Conservation (phyloP, 2,329 filamentous ascomycete genomes). For the Pezicula neosporulosa region DNA sequence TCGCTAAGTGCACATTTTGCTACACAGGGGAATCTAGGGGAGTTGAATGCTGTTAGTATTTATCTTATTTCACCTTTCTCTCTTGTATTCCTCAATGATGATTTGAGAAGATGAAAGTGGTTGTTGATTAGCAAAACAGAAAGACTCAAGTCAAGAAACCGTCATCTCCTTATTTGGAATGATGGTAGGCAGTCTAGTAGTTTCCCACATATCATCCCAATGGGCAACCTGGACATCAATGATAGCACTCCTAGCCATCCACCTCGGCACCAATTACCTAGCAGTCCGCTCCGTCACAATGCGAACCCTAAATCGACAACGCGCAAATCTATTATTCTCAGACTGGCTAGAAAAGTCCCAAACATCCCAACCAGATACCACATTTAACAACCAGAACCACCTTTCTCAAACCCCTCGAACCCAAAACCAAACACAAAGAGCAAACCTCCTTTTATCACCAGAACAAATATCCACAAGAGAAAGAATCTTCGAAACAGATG, state of each 20-base stretch:
- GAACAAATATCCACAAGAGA: conserved; percentile 58
- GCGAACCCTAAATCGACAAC: conserved; percentile 79
- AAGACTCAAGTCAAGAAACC: conserved; percentile 95
- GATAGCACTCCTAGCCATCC: conserved; percentile 67
- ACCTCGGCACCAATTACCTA: conserved; percentile 81
- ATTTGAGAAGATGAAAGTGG: not conserved
- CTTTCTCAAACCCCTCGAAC: not conserved
- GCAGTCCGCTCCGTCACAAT: conserved; percentile 84
- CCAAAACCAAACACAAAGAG: not conserved
- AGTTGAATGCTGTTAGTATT: conserved; percentile 73
- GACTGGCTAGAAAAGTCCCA: conserved; percentile 38
- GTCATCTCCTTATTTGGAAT: conserved; percentile 87
- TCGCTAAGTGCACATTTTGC: conserved; percentile 92
- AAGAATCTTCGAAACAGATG: conserved; percentile 59
- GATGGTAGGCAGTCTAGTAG: conserved; percentile 76
- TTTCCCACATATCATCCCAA: conserved; percentile 70
- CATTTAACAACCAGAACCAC: not conserved
- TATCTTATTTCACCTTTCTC: not conserved
- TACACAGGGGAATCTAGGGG: conserved; percentile 78
- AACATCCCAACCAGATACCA: conserved; percentile 16
- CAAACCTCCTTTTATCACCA: conserved; percentile 51
- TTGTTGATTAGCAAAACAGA: conserved; percentile 26
- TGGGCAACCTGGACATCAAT: conserved; percentile 72
- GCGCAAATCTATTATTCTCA: conserved; percentile 74
- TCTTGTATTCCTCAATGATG: too few relatives aligned